Base-by-base conservation (phyloP, 768 basidiomycete species). In the Lactarius tabidus region DNA sequence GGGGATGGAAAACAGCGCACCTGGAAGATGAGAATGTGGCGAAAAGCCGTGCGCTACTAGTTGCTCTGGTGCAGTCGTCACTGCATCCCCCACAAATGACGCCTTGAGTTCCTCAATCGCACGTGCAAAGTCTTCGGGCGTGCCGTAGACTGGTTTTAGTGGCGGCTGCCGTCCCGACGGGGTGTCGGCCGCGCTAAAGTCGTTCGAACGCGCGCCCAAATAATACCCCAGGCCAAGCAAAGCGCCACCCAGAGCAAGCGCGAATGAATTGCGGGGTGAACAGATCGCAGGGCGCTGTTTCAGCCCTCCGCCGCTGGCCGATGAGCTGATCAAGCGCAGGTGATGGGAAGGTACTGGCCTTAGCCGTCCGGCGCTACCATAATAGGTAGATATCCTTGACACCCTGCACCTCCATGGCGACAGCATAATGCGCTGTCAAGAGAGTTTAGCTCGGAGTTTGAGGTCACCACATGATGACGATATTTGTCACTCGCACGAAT, bases 31-130 rank as follows among this genome's bases (percentile, higher is more conserved):
- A 15, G 64, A 52, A 65, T 67, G 68, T 41, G 62, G 53, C 41
- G 74, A 74, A 59, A 72, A 66, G 2, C 75, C 75, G 59, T 75
- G 73, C 39, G 62, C 64, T 29, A 64, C 28, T 20, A 74, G 59
- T 41, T 71, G 66, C 18, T 68, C 70, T 23, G 63, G 59, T n/a
- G 69, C 66, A 0, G 70, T 74, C 52, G 64, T 66, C 18, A 74
- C 71, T 0, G 41, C 31, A 1, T 43, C 64, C 23, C 62, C 61
- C 23, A 60, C 29, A 23, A 71, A 66, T 26, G 53, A 39, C 15
- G 45, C 12, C 57, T 56, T 60, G 56, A 76, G 63, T 38, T 75
- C 75, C 18, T 63, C 52, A n/a, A 76, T 71, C 2, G 74, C 75
- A 7, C 52, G 63, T 6, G 66, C 56, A 59, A 75, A 74, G 45